Base-by-base conservation (phyloP, 2,329 filamentous ascomycete genomes). In the Calonectria honghensis region DNA sequence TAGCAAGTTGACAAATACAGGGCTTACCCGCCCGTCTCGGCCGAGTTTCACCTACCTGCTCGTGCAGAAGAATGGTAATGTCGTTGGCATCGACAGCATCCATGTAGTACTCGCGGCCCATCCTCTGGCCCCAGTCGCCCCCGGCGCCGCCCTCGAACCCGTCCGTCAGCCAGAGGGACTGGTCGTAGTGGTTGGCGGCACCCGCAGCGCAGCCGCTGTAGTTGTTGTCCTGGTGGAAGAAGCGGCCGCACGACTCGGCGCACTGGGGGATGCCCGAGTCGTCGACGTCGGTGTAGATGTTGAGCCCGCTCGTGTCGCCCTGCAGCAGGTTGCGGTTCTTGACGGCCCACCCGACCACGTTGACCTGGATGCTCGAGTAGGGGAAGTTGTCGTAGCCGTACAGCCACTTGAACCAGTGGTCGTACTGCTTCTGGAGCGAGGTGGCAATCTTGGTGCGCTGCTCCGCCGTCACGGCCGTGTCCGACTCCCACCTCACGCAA, bases 161-260 rank as follows among this genome's bases (percentile, higher is more conserved):
- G 31, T 86, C 85, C 0, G 87, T 88, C n/a, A 89, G 82, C 87
- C 87, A 89, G 59, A 89, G 84, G 6, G 84, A 86, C 77, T 86
- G 81, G 75, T 88, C 86, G 75, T 88, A 89, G 79, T 87, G 87
- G 18, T 82, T 79, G 37, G 76, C 82, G 1, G 83, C 83, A 2
- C 79, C 79, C 2, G 76, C 77, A 6, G 84, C 75, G 75, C 87
- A 88, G 24, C 81, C 76, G 72, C 78, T 80, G 76, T 88, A 88
- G 72, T 87, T 82, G n/a, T 79, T 80, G 50, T 87, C 80, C 76
- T 86, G 84, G 78, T 89, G 84, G 82, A 87, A 88, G 82, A 87
- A 87, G 35, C 86, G 83, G 20, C 86, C 86, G 73, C 87, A 88
- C 9, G 81, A 76, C 52, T 80, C 78, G 2, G 79, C 75, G 75